Percentiles rank a stretch among this genome's conserved stretches.
These are phyloP conservation scores for Plasmopara muralis DNA, from an alignment of 352 stramenopile species.

Conservation along the genomic window DNA sequence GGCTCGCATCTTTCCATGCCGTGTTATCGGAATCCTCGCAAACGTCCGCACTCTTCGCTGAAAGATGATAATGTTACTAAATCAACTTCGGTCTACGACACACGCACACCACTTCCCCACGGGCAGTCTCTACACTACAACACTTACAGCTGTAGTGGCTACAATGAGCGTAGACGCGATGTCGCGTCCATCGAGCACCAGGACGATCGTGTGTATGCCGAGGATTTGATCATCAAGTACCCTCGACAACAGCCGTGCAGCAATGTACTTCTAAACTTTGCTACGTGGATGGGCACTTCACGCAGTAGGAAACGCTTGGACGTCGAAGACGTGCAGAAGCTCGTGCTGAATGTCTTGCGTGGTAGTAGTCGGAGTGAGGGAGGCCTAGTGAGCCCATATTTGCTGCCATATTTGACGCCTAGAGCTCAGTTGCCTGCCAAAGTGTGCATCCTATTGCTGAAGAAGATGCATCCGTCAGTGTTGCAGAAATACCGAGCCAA, in stretches of 20 bases:
- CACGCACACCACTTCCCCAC: conserved; percentile 12
- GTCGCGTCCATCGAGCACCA: conserved; percentile 12
- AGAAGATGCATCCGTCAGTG: conserved; percentile 60
- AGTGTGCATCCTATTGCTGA: conserved; percentile 66
- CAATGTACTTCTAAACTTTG: conserved; percentile 69
- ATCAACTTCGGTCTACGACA: conserved; percentile 13
- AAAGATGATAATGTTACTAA: neutral
- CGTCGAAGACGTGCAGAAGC: conserved; percentile 53
- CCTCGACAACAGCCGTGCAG: conserved; percentile 54
- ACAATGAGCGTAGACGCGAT: conserved; percentile 12
- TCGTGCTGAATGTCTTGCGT: conserved; percentile 46
- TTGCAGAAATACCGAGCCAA: conserved; percentile 61
- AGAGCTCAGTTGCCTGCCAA: conserved; percentile 41
- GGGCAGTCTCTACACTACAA: conserved; percentile 5
- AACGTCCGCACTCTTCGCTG: conserved; percentile 16
- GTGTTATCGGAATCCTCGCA: conserved; percentile 9
- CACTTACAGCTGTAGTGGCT: conserved; percentile 2
- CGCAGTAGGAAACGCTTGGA: conserved; percentile 39
- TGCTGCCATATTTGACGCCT: conserved; percentile 47
- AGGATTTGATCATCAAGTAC: conserved; percentile 61
- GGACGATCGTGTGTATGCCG: conserved; percentile 43
- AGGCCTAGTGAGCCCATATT: conserved; percentile 36
- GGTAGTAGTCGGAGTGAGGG: conserved; percentile 13
- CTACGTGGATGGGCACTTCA: conserved; percentile 52
- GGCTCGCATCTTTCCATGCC: conserved; percentile 4